Evolutionary conservation across 345 rosid species (phyloP).

Genomic region (Eucalyptus erythrocorys): DNA sequence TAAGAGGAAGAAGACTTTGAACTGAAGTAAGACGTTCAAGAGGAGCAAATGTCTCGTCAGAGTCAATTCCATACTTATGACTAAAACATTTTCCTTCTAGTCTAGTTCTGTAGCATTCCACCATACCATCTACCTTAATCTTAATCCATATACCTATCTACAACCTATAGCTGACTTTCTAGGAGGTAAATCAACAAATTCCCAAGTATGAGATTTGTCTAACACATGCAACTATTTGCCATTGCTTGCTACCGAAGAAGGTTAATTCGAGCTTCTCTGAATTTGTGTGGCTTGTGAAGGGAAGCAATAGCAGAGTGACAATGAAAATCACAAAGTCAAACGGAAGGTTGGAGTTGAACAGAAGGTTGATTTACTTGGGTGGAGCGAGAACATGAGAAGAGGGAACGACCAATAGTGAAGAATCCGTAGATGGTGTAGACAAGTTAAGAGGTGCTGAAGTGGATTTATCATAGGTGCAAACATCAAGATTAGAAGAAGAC

Average conservation of each 20-base stretch:
- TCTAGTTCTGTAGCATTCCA: neutral
- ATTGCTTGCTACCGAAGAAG: neutral
- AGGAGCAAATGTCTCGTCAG: neutral
- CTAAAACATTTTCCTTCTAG: neutral
- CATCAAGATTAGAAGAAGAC: neutral
- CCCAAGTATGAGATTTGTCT: neutral
- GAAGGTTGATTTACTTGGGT: neutral
- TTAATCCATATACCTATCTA: neutral
- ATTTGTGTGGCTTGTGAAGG: neutral
- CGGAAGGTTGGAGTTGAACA: no score
- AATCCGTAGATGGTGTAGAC: rapidly evolving
- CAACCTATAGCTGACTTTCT: neutral
- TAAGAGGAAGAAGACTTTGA: neutral
- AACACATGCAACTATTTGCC: neutral
- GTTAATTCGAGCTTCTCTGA: neutral
- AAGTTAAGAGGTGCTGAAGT: neutral
- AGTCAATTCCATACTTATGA: neutral
- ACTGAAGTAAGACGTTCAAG: neutral
- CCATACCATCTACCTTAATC: neutral
- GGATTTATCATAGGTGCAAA: neutral
- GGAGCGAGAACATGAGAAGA: neutral
- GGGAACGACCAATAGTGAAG: neutral
- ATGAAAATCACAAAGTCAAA: neutral
- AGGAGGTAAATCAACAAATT: neutral
- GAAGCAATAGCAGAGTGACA: neutral